Evolutionary conservation across 1,284 basidiomycete species (phyloP).

Genomic region (Ganoderma leucocontextum): DNA sequence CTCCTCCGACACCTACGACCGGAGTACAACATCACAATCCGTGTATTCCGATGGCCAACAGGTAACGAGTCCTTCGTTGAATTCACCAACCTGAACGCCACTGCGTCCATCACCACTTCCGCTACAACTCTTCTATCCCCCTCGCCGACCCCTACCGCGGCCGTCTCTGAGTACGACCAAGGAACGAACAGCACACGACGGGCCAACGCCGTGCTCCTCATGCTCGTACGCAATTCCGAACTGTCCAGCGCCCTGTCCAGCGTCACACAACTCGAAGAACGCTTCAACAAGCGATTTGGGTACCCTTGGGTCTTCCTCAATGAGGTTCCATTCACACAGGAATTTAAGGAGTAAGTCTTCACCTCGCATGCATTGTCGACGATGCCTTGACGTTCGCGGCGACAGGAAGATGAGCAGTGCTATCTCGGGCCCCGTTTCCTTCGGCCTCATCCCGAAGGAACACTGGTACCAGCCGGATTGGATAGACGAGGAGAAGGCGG

Average conservation of each 20-base stretch:
- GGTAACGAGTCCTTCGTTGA: neutral
- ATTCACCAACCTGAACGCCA: conserved; percentile 1
- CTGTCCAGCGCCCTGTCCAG: conserved; percentile 66
- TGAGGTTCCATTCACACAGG: conserved; percentile 74
- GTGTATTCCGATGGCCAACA: conserved; percentile 10
- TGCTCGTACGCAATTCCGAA: conserved; percentile 76
- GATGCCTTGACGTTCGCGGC: neutral
- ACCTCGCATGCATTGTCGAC: neutral
- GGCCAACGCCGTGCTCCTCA: conserved; percentile 47
- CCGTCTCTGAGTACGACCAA: conserved; percentile 18
- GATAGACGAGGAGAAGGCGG: conserved; percentile 84
- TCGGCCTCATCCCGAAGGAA: conserved; percentile 60
- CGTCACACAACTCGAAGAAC: conserved; percentile 64
- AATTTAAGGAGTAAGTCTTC: conserved; percentile 64
- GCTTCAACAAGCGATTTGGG: conserved; percentile 69
- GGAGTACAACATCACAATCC: conserved; percentile 11
- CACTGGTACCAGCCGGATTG: conserved; percentile 89
- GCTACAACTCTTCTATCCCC: conserved; percentile 19
- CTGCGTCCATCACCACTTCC: conserved; percentile 14
- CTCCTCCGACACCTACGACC: conserved; percentile 11
- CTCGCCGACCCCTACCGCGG: neutral
- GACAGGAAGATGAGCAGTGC: conserved; percentile 50
- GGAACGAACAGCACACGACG: conserved; percentile 24
- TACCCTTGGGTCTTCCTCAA: conserved; percentile 84
- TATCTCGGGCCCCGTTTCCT: conserved; percentile 48